A percentile compares a stretch with the other conserved stretches of the same genome.
These are phyloP conservation scores for Bigelowiella natans DNA, from an alignment of 78 protist genomes.

Conservation along the genomic window DNA sequence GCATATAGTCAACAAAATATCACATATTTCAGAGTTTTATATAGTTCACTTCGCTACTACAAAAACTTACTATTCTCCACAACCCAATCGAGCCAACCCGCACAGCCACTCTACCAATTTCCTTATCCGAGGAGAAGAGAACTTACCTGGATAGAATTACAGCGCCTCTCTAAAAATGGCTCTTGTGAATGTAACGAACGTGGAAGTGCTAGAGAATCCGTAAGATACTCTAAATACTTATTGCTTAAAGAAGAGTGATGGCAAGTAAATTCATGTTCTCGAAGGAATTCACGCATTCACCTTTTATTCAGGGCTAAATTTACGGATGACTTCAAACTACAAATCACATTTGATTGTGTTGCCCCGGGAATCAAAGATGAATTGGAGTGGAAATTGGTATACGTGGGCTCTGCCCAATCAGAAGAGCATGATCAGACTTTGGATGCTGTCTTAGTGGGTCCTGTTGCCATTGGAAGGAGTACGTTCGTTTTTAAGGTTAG, in stretches of 20 bases:
- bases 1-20: too few relatives aligned
- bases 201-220: slow-evolving; percentile 28
- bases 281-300: too few relatives aligned
- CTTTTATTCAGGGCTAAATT: slow-evolving; percentile 15
- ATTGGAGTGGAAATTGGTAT: slow-evolving; percentile 54
- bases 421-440: slow-evolving; percentile 47
- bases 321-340: slow-evolving; percentile 7
- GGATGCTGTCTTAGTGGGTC: slow-evolving; percentile 58
- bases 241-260: too few relatives aligned
- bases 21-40: too few relatives aligned
- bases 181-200: neutral
- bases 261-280: too few relatives aligned
- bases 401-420: slow-evolving; percentile 56
- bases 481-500: slow-evolving; percentile 27
- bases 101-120: too few relatives aligned
- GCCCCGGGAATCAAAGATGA: slow-evolving; percentile 35
- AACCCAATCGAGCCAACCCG: too few relatives aligned
- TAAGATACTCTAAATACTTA: neutral
- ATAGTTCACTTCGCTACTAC: too few relatives aligned
- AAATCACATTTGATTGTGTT: slow-evolving; percentile 42
- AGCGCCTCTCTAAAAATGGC: too few relatives aligned
- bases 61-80: too few relatives aligned
- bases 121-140: too few relatives aligned
- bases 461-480: slow-evolving; percentile 41
- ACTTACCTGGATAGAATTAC: too few relatives aligned